These are phyloP conservation scores for Micromonas commoda DNA, from an alignment of 139 green algal genomes.

Conservation along the genomic window DNA sequence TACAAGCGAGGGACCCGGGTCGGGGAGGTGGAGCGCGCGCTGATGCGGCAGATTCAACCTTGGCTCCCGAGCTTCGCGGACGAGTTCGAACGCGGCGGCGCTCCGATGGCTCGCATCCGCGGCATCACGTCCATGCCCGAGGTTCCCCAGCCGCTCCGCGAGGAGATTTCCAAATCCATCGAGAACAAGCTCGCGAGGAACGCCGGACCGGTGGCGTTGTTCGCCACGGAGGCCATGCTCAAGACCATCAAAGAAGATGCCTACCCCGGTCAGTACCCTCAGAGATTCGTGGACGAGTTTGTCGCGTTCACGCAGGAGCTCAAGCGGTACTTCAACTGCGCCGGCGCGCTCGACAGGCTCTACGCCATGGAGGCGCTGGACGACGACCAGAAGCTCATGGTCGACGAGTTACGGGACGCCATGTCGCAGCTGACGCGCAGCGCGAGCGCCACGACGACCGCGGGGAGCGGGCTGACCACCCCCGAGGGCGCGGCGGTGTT, in stretches of 20 bases:
- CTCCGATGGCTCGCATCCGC: slow-evolving; percentile 88
- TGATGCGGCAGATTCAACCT: slow-evolving; percentile 39
- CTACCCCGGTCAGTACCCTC: slow-evolving; percentile 51
- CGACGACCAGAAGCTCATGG: not conserved
- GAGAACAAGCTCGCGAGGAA: slow-evolving; percentile 98
- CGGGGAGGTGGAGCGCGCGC: not conserved
- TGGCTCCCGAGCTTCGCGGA: slow-evolving; percentile 80
- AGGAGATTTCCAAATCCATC: slow-evolving; percentile 98
- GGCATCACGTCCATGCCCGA: slow-evolving; percentile 85
- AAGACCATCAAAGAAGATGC: slow-evolving; percentile 42
- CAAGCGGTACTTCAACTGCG: slow-evolving; percentile 46
- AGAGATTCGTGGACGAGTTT: slow-evolving; percentile 82
- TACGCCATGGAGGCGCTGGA: not conserved
- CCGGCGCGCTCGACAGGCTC: not conserved
- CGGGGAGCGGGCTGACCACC: not conserved
- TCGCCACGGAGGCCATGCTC: slow-evolving; percentile 86
- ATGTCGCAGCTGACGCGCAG: not conserved
- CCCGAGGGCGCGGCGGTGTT: not conserved
- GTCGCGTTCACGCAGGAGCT: slow-evolving; percentile 80
- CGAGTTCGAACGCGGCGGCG: slow-evolving; percentile 68
- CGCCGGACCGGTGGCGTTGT: slow-evolving; percentile 87
- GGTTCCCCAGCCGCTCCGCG: slow-evolving; percentile 39
- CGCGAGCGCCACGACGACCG: too few species aligned
- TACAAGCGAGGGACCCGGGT: not conserved
- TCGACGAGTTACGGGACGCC: not conserved